Base-by-base conservation (phyloP, 2,329 filamentous ascomycete genomes). In the Alternaria arbusti region DNA sequence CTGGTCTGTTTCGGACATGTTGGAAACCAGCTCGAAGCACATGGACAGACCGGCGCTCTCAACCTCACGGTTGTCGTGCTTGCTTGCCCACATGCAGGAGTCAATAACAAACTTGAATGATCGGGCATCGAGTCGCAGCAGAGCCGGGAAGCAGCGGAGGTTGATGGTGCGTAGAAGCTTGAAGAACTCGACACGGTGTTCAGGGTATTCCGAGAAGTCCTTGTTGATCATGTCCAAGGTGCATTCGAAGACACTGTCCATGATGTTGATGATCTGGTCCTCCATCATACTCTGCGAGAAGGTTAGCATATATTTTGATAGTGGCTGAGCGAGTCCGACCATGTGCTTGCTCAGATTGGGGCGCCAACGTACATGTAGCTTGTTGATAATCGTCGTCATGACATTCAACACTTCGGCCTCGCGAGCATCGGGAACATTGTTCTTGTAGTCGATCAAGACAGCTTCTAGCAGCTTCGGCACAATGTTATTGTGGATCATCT, bases 181-280 rank as follows among this genome's bases (percentile, higher is more conserved):
- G 87, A 99, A 99, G 82, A 99, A 99, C 81, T 98, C 95, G n/a
- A 99, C 96, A 61, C 96, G 91, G 79, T 99, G 96, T 80, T 99
- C 96, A 0, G 96, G 96, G 80, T 97, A 99, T 79, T 99, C 96
- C 50, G 96, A 97, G 82, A 99, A 99, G 82, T 99, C 96, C 84
- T 99, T 99, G 88, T 98, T 99, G 84, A 99, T 99, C 96, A 99
- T 99, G 75, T 97, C 94, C 60, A 99, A 86, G 4, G 96, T 99
- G 84, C 95, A 98, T 81, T 98, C 95, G 75, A 99, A 99, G 25
- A 99, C 93, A 71, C 95, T 96, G 81, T 98, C 94, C 92, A 99
- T 97, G 76, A 99, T 98, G 52, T 91, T 91, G 10, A 96, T 94
- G 46, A 99, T 93, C 81, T 98, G 96, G 78, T 98, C 96, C 79